Evolutionary conservation across 2,329 filamentous ascomycete genomes (phyloP).

Genomic region (Colletotrichum sp.): DNA sequence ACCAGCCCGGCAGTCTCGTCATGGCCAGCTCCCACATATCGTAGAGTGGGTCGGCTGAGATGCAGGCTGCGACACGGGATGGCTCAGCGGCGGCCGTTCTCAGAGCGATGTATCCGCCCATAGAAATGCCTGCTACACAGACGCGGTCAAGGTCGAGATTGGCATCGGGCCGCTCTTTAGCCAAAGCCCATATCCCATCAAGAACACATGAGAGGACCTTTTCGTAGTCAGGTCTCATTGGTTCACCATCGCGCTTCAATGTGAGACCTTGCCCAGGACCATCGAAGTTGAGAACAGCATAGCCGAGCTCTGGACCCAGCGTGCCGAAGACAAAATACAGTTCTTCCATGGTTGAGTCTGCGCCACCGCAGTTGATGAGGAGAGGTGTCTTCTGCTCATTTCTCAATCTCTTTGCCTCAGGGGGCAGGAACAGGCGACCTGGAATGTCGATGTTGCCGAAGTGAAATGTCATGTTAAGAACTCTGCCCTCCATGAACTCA

Average conservation of each 20-base stretch:
- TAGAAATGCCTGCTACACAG: slow-evolving; percentile 40
- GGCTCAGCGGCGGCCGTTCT: slow-evolving; percentile 34
- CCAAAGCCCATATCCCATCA: slow-evolving; percentile 28
- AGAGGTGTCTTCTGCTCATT: slow-evolving; percentile 33
- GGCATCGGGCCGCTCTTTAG: slow-evolving; percentile 21
- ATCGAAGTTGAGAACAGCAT: slow-evolving; percentile 49
- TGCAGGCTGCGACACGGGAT: slow-evolving; percentile 45
- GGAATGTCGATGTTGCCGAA: slow-evolving; percentile 39
- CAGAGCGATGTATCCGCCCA: slow-evolving; percentile 44
- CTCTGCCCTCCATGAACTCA: slow-evolving; percentile 11
- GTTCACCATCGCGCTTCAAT: slow-evolving; percentile 29
- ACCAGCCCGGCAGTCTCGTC: neutral
- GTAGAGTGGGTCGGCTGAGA: slow-evolving; percentile 42
- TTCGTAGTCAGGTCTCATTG: slow-evolving; percentile 43
- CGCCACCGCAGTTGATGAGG: slow-evolving; percentile 38
- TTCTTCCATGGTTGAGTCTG: slow-evolving; percentile 44
- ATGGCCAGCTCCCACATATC: slow-evolving; percentile 31
- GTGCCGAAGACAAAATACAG: slow-evolving; percentile 37
- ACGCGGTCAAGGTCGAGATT: slow-evolving; percentile 41
- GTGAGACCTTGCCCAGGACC: slow-evolving; percentile 49
- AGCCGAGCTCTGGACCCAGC: slow-evolving; percentile 35
- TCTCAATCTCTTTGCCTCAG: slow-evolving; percentile 13
- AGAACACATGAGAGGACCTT: slow-evolving; percentile 34
- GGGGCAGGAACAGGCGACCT: slow-evolving; percentile 40
- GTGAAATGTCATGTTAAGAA: slow-evolving; percentile 30